Evolutionary conservation across 73 alveolate species (phyloP), one percentile per base, ranked within the genome.

Genomic region (Paramecium bursaria): DNA sequence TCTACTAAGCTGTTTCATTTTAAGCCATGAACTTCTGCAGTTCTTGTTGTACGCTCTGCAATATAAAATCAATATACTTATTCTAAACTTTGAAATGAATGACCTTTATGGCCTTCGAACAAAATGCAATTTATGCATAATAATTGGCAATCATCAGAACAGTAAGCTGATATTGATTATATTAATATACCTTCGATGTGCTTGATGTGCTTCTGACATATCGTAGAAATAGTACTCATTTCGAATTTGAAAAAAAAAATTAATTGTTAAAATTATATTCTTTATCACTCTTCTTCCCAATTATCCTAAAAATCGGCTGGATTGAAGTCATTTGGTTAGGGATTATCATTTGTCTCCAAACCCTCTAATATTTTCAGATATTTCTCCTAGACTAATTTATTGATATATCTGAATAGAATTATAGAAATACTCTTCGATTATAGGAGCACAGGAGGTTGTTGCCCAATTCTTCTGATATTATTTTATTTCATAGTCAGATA

Each of bases 111-210:
- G 19, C 92, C 94, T 27, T 85, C 95, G 67, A 85, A 88, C 7
- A 93, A 75, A 30, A 93, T 93, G 75, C 98, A 93, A 74, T 92
- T 90, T 15, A 93, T 92, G 77, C 98, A 93, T 21, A 93, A 80
- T 10, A 91, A 47, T 54, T 31, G 44, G 60, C 88, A 73, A 49
- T 92, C 95, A 35, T 67, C 73, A 22, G 86, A 85, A 46, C 98
- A 93, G 73, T 44, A 93, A 21, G 95, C 98, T 85, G 88, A 93
- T 21, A 91, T 74, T 39, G 52, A 75, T 22, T 85, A 17, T 19
- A 67, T 27, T n/a, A 39, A 30, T 39, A 0, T 67, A 67, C 82
- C 82, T 67, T 67, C 82, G 10, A 67, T 67, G 19, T 33, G 55
- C 27, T 67, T 67, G 22, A 67, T 33, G 4, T 67, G 82, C 33